These are phyloP conservation scores for Candida odintsovae DNA, from an alignment of 805 yeast genomes.

Conservation along the genomic window DNA sequence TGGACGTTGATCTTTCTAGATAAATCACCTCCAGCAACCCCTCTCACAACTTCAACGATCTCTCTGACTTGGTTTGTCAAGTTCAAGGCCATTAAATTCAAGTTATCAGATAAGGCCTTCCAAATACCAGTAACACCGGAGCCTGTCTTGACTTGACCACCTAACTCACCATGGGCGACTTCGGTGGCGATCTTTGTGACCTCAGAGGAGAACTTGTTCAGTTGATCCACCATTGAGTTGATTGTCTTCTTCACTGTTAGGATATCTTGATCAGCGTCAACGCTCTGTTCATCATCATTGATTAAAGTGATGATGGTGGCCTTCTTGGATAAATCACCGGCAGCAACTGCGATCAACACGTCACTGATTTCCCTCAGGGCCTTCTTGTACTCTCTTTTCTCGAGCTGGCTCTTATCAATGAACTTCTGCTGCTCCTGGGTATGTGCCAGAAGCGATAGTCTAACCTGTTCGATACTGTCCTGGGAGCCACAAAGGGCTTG, in stretches of 20 bases:
- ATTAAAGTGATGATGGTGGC: constrained; percentile 30
- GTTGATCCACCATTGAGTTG: constrained; percentile 82
- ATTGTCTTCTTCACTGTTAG: constrained; percentile 76
- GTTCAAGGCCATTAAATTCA: constrained; percentile 86
- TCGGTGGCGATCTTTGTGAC: constrained; percentile 84
- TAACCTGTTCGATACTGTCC: not conserved
- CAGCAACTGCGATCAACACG: constrained; percentile 78
- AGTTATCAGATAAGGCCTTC: constrained; percentile 82
- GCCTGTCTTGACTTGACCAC: constrained; percentile 80
- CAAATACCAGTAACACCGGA: constrained; percentile 76
- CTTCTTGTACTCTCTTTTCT: not conserved
- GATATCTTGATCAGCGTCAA: constrained; percentile 76
- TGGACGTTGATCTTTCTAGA: constrained; percentile 81
- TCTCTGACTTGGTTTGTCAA: constrained; percentile 85
- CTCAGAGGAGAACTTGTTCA: constrained; percentile 77
- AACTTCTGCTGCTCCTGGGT: constrained; percentile 1
- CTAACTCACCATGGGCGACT: constrained; percentile 83
- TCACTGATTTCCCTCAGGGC: constrained; percentile 60
- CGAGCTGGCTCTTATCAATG: not conserved
- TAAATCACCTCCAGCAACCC: constrained; percentile 83
- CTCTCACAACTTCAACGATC: constrained; percentile 84
- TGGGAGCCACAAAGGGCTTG: not conserved
- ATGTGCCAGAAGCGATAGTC: not conserved
- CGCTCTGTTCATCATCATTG: constrained; percentile 18
- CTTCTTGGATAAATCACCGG: constrained; percentile 75